Base-by-base conservation (phyloP, 192 early-diverging fungal genomes). In the Obelidium mucronatum region DNA sequence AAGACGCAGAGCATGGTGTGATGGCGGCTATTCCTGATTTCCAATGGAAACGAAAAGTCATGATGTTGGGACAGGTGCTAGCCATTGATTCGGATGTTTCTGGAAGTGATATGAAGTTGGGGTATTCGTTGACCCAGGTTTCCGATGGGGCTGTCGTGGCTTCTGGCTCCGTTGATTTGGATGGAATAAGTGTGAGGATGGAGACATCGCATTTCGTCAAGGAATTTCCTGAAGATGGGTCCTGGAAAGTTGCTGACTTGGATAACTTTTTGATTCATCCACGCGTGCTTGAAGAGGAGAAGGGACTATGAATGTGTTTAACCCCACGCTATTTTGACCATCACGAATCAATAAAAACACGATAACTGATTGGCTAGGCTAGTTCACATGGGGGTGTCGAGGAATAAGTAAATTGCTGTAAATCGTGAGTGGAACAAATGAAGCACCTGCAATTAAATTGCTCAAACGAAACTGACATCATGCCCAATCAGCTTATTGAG, bases 161-260 rank as follows among this genome's bases (percentile, higher is more conserved):
- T 8, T 17, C 1, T 0, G 40, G 37, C 0, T 6, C 2, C 8
- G 15, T 72, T 22, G 72, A 44, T 30, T n/a, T 63, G 11, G 72
- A 74, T 13, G 72, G 28, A 1, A 39, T 74, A 13, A 26, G 35
- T 51, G 22, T 74, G 8, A 31, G 72, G 22, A 60, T 74, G 72
- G 72, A 74, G 42, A 48, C 48, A 4, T 62, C 72, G 33, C 72
- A 74, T 74, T 74, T 74, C 59, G 44, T 63, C 28, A 11, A 40
- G 11, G 72, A 74, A 24, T 60, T 74, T 30, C 58, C 56, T 39
- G 72, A 74, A 30, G 40, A 74, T 40, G 58, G 55, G 22, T 22
- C 3, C 17, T 74, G 72, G 72, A 11, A 33, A 4, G 59, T 74
- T 2, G 72, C 72, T 15, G 72, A 74, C 59, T 60, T 74, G 35